A percentile compares a stretch with the other conserved stretches of the same genome.
Evolutionary conservation across 2,329 filamentous ascomycete genomes (phyloP).

Genomic region (Davidsoniella eucalypti): DNA sequence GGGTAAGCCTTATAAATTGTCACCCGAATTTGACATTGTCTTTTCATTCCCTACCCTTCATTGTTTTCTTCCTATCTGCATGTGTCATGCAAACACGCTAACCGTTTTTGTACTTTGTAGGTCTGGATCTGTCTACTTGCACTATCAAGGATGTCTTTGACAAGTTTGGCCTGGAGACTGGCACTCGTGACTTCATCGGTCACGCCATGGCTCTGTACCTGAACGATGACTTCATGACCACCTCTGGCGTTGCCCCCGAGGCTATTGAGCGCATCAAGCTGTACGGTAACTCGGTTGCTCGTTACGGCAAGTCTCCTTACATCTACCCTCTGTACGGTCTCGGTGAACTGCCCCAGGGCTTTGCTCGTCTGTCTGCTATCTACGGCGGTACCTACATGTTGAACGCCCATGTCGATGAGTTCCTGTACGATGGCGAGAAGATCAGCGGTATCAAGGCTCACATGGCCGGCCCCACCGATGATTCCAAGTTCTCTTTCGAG

Average conservation of each 20-base stretch:
- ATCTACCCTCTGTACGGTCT: constrained; percentile 98
- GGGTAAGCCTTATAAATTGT: constrained; percentile 36
- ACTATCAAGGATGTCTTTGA: constrained; percentile 99
- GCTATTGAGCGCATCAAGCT: constrained; percentile 83
- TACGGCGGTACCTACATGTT: constrained; percentile 99
- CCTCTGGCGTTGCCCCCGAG: constrained; percentile 59
- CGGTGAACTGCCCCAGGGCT: constrained; percentile 91
- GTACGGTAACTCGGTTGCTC: constrained; percentile 93
- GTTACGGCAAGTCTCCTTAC: constrained; percentile 97
- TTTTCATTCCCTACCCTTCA: background rate
- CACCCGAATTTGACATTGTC: too few relatives aligned
- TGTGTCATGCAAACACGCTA: background rate
- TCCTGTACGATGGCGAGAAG: constrained; percentile 70
- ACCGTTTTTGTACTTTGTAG: constrained; percentile 26
- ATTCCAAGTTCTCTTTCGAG: constrained; percentile 60
- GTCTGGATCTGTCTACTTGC: constrained; percentile 59
- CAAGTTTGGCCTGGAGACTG: constrained; percentile 82
- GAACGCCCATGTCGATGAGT: constrained; percentile 84
- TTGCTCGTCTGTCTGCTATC: constrained; percentile 92
- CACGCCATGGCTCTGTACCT: constrained; percentile 96
- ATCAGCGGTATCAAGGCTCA: constrained; percentile 94
- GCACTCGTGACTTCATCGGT: constrained; percentile 88
- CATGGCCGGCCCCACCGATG: constrained; percentile 72
- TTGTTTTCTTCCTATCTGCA: background rate
- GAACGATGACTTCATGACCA: constrained; percentile 67